Base-by-base conservation (phyloP, 352 stramenopile species). In the Salisapilia sapeloensis region DNA sequence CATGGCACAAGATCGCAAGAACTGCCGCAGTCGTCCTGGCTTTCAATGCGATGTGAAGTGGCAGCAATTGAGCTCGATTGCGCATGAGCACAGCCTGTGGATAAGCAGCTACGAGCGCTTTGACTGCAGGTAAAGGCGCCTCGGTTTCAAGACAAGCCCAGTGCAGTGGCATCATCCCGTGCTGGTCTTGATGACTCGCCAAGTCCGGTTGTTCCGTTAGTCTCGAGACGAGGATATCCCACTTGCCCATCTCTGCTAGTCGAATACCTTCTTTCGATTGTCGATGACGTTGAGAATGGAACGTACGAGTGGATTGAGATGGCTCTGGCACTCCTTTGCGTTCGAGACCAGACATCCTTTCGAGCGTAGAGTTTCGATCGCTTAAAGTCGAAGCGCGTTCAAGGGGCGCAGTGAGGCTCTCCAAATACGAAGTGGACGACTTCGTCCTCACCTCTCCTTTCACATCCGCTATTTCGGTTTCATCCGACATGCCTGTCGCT, bases 71-170 rank as follows among this genome's bases (percentile, higher is more conserved):
- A 6, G 72, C 70, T 28, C 85, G 79, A 53, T 89, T 89, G 36
- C 63, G 70, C 29, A 64, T 80, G 33, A 89, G 52, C 24, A 79
- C 67, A 9, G 51, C 72, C 29, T 83, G 63, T 0, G 72, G 72
- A n/a, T 72, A 89, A 4, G 66, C 72, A 11, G 64, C 42, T 8
- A 89, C 56, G 24, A 89, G 50, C 29, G 66, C 61, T 0, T 54
- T 45, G 32, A 89, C 52, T 2, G 71, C 64, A 10, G 50, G 57
- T 3, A 65, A 36, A 3, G 65, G 61, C n/a, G 71, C 69, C 37
- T 89, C 67, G 40, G 80, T 50, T 44, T 89, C 72, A 0, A 69
- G 84, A 30, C 72, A 87, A 15, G 72, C 72, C 72, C 72, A 87
- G 49, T 87, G 72, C 14, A 87, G 46, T 24, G 72, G 72, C 40